Percentiles rank a stretch among this genome's conserved stretches.
These are phyloP conservation scores for Chlamydomonas incerta DNA, from an alignment of 139 green algal species.

Conservation along the genomic window DNA sequence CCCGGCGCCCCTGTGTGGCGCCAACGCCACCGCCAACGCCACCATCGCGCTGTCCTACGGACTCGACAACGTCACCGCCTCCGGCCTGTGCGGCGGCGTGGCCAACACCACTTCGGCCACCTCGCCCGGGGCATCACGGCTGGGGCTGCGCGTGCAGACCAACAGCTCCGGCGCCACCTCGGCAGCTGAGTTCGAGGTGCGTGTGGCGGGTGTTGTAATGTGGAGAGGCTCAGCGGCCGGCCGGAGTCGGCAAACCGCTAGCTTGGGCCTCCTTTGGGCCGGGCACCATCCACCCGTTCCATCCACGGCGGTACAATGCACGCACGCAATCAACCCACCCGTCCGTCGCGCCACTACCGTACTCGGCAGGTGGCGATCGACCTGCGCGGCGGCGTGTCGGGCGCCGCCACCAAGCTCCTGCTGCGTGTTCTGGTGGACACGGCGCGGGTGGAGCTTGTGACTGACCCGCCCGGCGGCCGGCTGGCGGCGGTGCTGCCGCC, in stretches of 20 bases:
- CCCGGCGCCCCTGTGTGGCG: neutral
- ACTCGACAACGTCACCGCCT: no score
- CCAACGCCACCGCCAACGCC: neutral
- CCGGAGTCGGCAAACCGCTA: no score
- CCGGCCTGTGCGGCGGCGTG: neutral
- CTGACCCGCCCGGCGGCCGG: neutral
- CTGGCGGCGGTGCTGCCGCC: conserved; percentile 5
- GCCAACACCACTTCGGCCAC: neutral
- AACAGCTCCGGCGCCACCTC: neutral
- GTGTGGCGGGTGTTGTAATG: no score
- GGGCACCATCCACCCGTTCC: no score
- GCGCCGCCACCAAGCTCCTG: neutral
- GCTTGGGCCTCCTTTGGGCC: no score
- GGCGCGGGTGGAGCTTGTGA: neutral
- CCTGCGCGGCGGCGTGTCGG: conserved; percentile 4
- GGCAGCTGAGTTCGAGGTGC: neutral
- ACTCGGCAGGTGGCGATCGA: neutral
- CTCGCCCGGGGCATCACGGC: neutral
- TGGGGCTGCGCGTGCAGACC: neutral
- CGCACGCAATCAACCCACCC: no score
- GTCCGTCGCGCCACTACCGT: no score
- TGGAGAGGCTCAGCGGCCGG: no score
- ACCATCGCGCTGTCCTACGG: no score
- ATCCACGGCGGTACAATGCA: no score
- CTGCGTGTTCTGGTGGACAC: conserved; percentile 22